phyloP scores from a whole-genome alignment of 305 asterid species.

The Fraxinus angustifolia region DNA sequence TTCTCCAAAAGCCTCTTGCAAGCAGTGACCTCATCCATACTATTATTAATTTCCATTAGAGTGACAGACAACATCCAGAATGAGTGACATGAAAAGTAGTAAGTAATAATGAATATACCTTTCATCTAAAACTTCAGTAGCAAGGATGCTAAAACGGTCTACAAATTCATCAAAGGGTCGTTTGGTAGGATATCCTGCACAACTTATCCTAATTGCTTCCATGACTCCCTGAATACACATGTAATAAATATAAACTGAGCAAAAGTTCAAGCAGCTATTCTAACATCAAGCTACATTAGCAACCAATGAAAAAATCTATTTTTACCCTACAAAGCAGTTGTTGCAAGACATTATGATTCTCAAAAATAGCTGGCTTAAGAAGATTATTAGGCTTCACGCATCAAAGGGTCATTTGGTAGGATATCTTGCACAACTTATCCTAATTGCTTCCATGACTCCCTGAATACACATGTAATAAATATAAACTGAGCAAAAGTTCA shows the following conservation, averaged over 20 bases:
- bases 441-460: constrained; percentile 99
- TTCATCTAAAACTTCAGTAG: constrained; percentile 80
- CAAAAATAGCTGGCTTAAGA: constrained; percentile 91
- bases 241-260: constrained; percentile 15
- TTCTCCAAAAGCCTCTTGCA: constrained; percentile 92
- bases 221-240: constrained; percentile 73
- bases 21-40: constrained; percentile 85
- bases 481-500: constrained; percentile 10
- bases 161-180: constrained; percentile 82
- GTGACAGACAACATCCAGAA: constrained; percentile 22
- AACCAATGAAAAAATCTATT: constrained; percentile 15
- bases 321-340: constrained; percentile 98
- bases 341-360: constrained; percentile 93
- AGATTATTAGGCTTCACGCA: constrained; percentile 96
- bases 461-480: constrained; percentile 27
- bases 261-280: constrained; percentile 14
- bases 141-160: constrained; percentile 88
- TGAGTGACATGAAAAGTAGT: background rate
- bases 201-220: constrained; percentile 98
- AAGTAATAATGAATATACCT: constrained; percentile 47
- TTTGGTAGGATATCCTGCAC: constrained; percentile 98
- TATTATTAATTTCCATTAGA: constrained; percentile 34
- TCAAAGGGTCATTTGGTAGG: constrained; percentile 88
- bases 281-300: background rate
- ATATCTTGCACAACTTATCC: constrained; percentile 98